These are phyloP conservation scores for Phoenix dactylifera DNA, from an alignment of 176 grass and related monocot species.

Conservation along the genomic window DNA sequence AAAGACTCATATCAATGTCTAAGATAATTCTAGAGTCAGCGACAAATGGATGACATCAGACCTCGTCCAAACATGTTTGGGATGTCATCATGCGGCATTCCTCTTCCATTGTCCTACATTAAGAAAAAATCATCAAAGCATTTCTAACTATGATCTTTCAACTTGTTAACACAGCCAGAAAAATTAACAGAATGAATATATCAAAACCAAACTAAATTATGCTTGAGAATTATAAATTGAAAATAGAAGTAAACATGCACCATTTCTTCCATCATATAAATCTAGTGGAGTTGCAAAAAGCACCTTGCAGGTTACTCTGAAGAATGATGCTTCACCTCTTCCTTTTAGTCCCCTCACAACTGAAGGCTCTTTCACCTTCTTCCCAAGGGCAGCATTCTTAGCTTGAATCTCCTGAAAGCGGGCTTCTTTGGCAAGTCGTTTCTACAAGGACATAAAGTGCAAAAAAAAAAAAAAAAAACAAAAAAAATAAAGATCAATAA, in stretches of 20 bases:
- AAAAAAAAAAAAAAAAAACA: not conserved
- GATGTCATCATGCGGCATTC: conserved; percentile 99
- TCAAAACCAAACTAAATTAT: too few species aligned
- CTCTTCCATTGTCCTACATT: conserved; percentile 80
- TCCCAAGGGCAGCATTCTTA: conserved; percentile 66
- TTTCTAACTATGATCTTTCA: too few species aligned
- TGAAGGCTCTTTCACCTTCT: conserved; percentile 80
- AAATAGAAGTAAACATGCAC: too few species aligned
- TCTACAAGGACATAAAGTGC: conserved; percentile 30
- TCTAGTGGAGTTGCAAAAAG: conserved; percentile 3
- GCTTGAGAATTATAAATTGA: too few species aligned
- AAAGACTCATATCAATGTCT: not conserved
- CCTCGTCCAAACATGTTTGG: conserved; percentile 98
- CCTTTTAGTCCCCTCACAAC: conserved; percentile 43
- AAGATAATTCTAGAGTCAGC: not conserved
- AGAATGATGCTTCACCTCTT: conserved; percentile 78
- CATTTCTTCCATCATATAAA: too few species aligned
- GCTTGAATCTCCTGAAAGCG: conserved; percentile 83
- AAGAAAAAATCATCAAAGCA: too few species aligned
- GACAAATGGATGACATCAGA: conserved; percentile 25
- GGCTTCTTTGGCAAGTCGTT: conserved; percentile 88
- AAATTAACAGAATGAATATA: too few species aligned
- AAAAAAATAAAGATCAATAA: not conserved
- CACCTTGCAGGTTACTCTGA: conserved; percentile 96
- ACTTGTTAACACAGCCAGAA: too few species aligned